Evolutionary conservation across 1,284 basidiomycete species (phyloP), one percentile per base, ranked within the genome.

Genomic region (Ustilago hordei): DNA sequence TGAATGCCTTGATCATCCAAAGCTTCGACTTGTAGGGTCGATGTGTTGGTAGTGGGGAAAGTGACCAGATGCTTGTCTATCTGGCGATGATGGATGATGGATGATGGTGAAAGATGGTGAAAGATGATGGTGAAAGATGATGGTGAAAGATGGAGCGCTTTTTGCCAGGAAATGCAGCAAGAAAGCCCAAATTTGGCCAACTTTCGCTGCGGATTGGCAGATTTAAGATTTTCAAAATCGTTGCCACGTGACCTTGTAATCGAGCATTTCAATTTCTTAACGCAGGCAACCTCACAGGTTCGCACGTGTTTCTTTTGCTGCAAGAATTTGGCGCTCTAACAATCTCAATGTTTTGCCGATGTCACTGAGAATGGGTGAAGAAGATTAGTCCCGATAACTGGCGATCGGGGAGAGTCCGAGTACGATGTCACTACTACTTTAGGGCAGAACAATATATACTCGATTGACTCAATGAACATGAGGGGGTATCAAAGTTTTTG

Each of bases 1-100:
- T 32, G 58, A 73, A 68, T 54, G 70, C 48, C 64, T 64, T 73
- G 64, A 68, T 67, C 70, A 73, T 73, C 56, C 70, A 73, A 73
- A 64, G 67, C 54, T 58, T 28, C 53, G 38, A 50, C 39, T 13
- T 31, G 12, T 6, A 8, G 2, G 41, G 31, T 23, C 32, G 57
- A 8, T 13, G 34, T 38, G 19, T 41, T 9, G 54, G 7, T n/a
- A 13, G 36, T 13, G 19, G 31, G 31, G 45, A 23, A 23, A 32
- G 28, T 23, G 23, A 38, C 47, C 39, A 61, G 53, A 61, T 36
- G 39, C 15, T 39, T 53, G 47, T 13, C 28, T 34, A 31, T 47
- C 36, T 39, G 47, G 35, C 45, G 43, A 52, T 17, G 58, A 13
- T 28, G 12, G 47, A 35, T 23, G 31, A 7, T 32, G 45, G 55